Conservation (phyloP, 345 rosid genomes). For the Syzygium oleosum region DNA sequence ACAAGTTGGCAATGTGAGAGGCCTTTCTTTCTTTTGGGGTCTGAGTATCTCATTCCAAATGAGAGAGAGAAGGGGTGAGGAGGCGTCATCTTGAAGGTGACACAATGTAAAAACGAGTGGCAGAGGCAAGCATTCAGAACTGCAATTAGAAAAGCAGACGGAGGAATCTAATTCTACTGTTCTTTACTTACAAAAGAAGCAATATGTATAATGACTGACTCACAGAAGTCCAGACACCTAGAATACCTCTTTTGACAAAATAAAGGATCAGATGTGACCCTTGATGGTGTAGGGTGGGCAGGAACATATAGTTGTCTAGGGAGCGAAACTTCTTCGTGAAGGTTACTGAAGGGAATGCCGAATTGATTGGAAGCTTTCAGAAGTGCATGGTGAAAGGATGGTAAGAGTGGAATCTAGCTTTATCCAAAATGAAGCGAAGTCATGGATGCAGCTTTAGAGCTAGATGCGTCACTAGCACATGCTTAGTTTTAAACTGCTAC, state of each 20-base stretch:
- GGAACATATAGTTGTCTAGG: background rate
- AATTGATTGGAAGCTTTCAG: background rate
- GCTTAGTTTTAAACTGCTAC: background rate
- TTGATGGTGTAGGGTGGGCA: background rate
- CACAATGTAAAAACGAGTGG: background rate
- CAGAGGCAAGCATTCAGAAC: background rate
- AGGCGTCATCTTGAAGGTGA: background rate
- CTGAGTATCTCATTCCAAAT: slow-evolving; percentile 1
- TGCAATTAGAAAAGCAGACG: background rate
- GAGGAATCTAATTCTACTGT: background rate
- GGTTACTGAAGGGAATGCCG: background rate
- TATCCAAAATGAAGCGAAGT: background rate
- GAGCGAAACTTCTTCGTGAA: background rate
- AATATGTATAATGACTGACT: background rate
- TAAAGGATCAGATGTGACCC: background rate
- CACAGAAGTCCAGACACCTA: background rate
- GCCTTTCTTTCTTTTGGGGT: background rate
- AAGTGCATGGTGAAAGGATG: background rate
- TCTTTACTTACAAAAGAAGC: background rate
- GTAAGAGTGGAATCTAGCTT: background rate
- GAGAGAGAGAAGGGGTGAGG: background rate
- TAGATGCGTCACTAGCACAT: background rate
- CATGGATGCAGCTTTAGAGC: background rate
- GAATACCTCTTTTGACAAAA: background rate
- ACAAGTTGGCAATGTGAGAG: background rate